Evolutionary conservation across 2,329 filamentous ascomycete species (phyloP).

Genomic region (Botryotinia globosa): DNA sequence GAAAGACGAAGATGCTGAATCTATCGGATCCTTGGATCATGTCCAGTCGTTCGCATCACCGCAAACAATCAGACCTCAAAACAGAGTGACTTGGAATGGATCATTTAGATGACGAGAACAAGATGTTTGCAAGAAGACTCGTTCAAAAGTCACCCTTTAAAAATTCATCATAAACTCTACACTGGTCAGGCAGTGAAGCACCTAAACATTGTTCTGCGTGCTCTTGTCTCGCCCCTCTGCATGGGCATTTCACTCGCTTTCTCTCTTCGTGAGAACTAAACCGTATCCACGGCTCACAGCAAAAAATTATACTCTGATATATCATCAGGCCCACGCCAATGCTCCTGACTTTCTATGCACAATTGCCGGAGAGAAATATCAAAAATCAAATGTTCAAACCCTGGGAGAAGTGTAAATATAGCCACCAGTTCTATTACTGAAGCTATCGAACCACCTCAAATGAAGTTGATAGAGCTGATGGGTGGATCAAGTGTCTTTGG

Average conservation of each 20-base stretch:
- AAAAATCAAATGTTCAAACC: background rate
- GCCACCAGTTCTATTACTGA: background rate
- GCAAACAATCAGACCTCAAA: background rate
- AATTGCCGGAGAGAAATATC: background rate
- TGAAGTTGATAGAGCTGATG: background rate
- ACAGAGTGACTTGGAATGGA: slow-evolving; percentile 1
- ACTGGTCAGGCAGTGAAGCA: background rate
- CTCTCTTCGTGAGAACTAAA: background rate
- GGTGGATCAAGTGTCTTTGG: background rate
- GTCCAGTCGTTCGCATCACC: background rate
- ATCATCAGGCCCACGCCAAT: background rate
- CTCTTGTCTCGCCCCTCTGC: background rate
- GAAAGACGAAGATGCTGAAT: slow-evolving; percentile 10
- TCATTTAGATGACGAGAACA: background rate
- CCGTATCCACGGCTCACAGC: too few relatives aligned
- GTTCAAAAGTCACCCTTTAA: background rate
- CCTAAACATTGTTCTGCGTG: background rate
- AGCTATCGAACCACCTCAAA: background rate
- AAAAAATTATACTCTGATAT: background rate
- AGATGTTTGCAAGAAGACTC: background rate
- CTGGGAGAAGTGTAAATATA: too few relatives aligned
- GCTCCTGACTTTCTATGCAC: background rate
- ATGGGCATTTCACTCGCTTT: background rate
- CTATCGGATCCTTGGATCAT: slow-evolving; percentile 3
- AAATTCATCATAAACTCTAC: background rate